Base-by-base conservation (phyloP, 179 eudicot species). In the Gypsophila paniculata region DNA sequence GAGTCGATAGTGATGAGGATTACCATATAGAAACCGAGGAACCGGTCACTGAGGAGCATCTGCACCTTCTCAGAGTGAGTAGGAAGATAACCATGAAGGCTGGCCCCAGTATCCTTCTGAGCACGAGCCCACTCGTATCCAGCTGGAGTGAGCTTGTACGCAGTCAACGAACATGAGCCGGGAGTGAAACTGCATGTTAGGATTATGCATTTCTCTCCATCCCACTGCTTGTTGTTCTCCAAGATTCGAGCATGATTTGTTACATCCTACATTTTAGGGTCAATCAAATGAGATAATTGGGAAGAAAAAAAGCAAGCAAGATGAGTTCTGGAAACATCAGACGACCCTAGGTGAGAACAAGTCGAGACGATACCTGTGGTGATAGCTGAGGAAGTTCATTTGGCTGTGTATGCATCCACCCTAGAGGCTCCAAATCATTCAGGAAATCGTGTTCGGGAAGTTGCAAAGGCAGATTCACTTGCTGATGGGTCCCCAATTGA, bases 341-440 rank as follows among this genome's bases (percentile, higher is more conserved):
- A n/a, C n/a, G n/a, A n/a, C n/a, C n/a, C n/a, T n/a, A n/a, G n/a
- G n/a, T n/a, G n/a, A n/a, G n/a, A n/a, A n/a, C n/a, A n/a, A n/a
- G n/a, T n/a, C 0, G 22, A 67, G 21, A 39, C 6, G 44, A 52
- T 73, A 95, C 99, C 97, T 95, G 99, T 4, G 97, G 97, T 54
- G 99, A 92, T 63, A 95, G 51, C 86, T 95, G 99, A 29, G 99
- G 99, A 68, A 90, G 99, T 77, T 95, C 99, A 63, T 92, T 95
- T 39, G 99, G 97, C 76, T 95, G 99, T 5, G 99, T 90, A 78
- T 92, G 99, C 99, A 95, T 90, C 99, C 99, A 95, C 76, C 99
- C 99, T 75, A 95, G 71, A 39, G 99, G 99, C 82, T 95, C 99
- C 81, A 95, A 85, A 74, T 95, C 99, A 77, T 79, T 92, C 61